phyloP scores from a whole-genome alignment of 495 filamentous ascomycete species.

The Parathielavia appendiculata region DNA sequence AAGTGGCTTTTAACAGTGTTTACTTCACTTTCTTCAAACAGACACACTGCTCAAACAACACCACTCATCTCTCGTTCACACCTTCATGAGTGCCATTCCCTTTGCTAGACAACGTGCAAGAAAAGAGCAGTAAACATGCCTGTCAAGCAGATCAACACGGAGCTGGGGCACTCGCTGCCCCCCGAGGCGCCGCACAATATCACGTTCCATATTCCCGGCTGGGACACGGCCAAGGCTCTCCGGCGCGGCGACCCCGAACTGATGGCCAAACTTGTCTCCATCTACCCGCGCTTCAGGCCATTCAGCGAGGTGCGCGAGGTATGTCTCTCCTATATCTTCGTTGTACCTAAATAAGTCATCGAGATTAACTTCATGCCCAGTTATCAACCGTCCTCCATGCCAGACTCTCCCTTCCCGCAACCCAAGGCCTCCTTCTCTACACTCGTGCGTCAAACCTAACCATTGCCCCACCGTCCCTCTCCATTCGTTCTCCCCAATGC shows the following conservation, averaged over 20 bases:
- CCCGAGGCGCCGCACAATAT: constrained; percentile 41
- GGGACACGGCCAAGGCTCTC: constrained; percentile 28
- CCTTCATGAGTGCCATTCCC: neutral
- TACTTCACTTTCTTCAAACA: too few species aligned
- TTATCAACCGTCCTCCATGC: constrained; percentile 27
- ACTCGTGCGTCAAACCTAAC: constrained; percentile 1
- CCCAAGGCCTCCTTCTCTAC: constrained; percentile 31
- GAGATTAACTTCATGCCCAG: constrained; percentile 8
- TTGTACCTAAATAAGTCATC: neutral
- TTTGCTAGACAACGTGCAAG: neutral
- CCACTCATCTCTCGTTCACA: neutral
- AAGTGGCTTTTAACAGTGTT: too few species aligned
- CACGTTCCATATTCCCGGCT: constrained; percentile 34
- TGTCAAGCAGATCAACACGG: constrained; percentile 32
- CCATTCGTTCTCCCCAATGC: too few species aligned
- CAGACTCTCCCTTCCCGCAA: constrained; percentile 22
- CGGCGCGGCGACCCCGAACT: constrained; percentile 32
- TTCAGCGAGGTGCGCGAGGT: constrained; percentile 28
- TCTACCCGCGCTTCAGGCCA: constrained; percentile 43
- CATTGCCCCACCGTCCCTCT: neutral
- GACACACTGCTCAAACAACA: too few species aligned
- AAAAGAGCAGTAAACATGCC: constrained; percentile 25
- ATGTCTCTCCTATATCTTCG: neutral
- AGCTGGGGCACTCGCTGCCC: constrained; percentile 37
- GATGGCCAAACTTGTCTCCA: constrained; percentile 26